Evolutionary conservation across 1,284 basidiomycete species (phyloP).

Genomic region (Peniophora sp.): DNA sequence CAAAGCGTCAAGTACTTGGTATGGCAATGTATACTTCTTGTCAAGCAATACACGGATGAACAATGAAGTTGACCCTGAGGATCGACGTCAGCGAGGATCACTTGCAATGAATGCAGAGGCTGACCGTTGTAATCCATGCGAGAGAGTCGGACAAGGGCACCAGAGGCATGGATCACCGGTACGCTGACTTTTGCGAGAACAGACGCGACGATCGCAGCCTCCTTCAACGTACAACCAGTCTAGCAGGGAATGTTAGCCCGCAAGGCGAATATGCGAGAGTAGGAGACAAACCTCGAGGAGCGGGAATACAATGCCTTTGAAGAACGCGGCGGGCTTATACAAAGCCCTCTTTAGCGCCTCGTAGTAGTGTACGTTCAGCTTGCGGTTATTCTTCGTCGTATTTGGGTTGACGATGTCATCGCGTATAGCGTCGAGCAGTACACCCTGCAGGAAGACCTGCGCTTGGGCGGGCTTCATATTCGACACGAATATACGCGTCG

Average conservation of each 20-base stretch:
- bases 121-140: constrained; percentile 93
- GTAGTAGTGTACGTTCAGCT: constrained; percentile 91
- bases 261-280: not conserved
- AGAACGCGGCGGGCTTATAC: constrained; percentile 97
- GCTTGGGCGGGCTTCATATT: constrained; percentile 95
- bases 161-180: constrained; percentile 93
- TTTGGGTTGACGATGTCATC: constrained; percentile 73
- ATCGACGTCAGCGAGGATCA: not conserved
- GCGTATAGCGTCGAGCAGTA: constrained; percentile 85
- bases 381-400: constrained; percentile 60
- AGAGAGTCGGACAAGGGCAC: constrained; percentile 87
- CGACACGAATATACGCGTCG: constrained; percentile 93
- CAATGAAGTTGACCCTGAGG: constrained; percentile 81
- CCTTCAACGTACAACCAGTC: constrained; percentile 85
- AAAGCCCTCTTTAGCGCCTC: constrained; percentile 87
- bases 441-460: constrained; percentile 90
- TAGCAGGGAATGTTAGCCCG: constrained; percentile 14
- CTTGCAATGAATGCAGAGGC: constrained; percentile 6
- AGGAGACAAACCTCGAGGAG: constrained; percentile 71
- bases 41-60: constrained; percentile 97
- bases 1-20: constrained; percentile 95
- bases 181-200: constrained; percentile 89
- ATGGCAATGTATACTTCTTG: constrained; percentile 97
- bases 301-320: constrained; percentile 97
- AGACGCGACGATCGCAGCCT: constrained; percentile 92